These are phyloP conservation scores for Salix suchowensis DNA, from an alignment of 345 rosid species.

Conservation along the genomic window DNA sequence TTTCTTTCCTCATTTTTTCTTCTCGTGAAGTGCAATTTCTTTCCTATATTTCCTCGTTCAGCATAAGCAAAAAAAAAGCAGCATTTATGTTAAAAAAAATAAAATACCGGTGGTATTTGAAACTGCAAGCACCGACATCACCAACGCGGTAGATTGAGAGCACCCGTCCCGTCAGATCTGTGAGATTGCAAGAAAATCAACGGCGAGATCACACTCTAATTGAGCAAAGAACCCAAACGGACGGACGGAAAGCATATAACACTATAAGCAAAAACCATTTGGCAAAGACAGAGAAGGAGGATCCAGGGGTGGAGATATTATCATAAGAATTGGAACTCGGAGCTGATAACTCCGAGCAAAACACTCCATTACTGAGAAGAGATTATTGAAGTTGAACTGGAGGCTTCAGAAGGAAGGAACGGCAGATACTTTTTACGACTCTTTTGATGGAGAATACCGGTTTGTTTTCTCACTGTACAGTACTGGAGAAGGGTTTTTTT, in stretches of 20 bases:
- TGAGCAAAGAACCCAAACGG: constrained; percentile 14
- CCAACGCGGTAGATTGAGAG: constrained; percentile 37
- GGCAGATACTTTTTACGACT: constrained; percentile 15
- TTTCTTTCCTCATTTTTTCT: not conserved
- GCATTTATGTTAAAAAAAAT: not conserved
- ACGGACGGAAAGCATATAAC: constrained; percentile 13
- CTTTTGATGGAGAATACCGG: constrained; percentile 48
- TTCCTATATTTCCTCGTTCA: not conserved
- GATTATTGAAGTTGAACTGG: not conserved
- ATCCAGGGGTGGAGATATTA: constrained; percentile 32
- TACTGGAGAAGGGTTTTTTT: constrained; percentile 24
- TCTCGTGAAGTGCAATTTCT: not conserved
- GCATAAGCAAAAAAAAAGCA: not conserved
- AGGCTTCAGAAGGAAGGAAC: not conserved
- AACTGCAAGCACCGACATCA: constrained; percentile 52
- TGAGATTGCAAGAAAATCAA: constrained; percentile 29
- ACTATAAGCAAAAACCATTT: constrained; percentile 29
- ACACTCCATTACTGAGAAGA: constrained; percentile 39
- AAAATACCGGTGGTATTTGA: constrained; percentile 33
- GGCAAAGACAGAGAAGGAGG: constrained; percentile 31
- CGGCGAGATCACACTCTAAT: constrained; percentile 33
- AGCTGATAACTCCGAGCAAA: constrained; percentile 22
- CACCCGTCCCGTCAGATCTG: constrained; percentile 43
- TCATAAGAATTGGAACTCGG: constrained; percentile 31
- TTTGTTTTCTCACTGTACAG: constrained; percentile 37